Evolutionary conservation across 108 stramenopile species (phyloP), one percentile per base, ranked within the genome.

Genomic region (Seminavis robusta): DNA sequence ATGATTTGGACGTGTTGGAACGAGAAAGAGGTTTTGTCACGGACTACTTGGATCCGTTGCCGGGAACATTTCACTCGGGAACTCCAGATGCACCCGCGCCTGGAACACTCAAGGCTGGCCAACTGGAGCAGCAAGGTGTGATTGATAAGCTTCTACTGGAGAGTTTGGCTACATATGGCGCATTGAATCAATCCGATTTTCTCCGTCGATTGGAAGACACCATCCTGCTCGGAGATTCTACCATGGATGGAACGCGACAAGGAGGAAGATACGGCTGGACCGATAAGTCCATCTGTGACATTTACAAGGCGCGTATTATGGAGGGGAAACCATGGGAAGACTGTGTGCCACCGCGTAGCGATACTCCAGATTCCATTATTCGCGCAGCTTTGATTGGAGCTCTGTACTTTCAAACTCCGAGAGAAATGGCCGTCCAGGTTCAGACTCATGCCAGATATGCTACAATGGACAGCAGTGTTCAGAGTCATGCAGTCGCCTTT

Each of bases 181-280:
- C n/a, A 29, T 26, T 56, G 15, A 29, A 56, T 42, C 55, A 56
- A 42, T n/a, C 41, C n/a, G 55, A 56, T 27, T 56, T 56, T 10
- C 29, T 56, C 10, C 16, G 43, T 56, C 55, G 55, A 15, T 28
- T 56, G 1, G 55, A 56, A 43, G 28, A 41, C 1, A 42, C 43
- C 11, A 56, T 56, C 17, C 33, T 56, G 24, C n/a, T n/a, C n/a
- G 29, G 15, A n/a, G 55, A 56, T 56, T 17, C 27, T 1, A 43
- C 55, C 13, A 56, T 56, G 55, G 55, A 56, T 39, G 55, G 55
- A 2, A 56, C 55, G 13, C 55, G 55, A 39, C 15, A 56, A 42
- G 55, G 55, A 19, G 55, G 55, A 42, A 20, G 41, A 13, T 43
- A 56, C 27, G 55, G 55, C 1, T 56, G 55, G 55, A 56, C 55